Base-by-base conservation (phyloP, 768 basidiomycete species). In the Termitomyces sp. region DNA sequence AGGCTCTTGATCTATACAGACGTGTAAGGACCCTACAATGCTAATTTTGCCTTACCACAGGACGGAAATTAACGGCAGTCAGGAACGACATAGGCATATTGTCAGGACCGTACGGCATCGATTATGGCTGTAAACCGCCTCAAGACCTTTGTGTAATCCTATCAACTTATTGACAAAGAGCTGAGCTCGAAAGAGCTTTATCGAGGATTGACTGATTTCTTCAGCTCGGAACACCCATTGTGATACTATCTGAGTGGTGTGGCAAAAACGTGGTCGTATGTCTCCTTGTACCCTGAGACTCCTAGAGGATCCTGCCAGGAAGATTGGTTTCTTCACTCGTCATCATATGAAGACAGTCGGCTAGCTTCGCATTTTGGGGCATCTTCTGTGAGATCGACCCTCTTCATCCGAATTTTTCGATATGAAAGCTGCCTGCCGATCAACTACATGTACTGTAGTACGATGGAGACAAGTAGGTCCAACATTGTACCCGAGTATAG, bases 41-140 rank as follows among this genome's bases (percentile, higher is more conserved):
- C 53, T 36, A 56, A 51, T 34, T 53, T 55, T 54, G 27, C 55
- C 12, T 45, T 48, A 22, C 37, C 37, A 34, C 9, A 46, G 53
- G 46, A 49, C 57, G 63, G 59, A 64, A 54, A 64, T 64, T 48
- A 61, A 59, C 48, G 39, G 44, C 34, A 44, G 40, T 55, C 9
- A 34, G 33, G 43, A 55, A 44, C 27, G 16, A n/a, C 53, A 43
- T 16, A 54, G 30, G 9, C 22, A 34, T 26, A 49, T 55, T 37
- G 26, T 56, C 18, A 20, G 20, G 48, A 39, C 45, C 18, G 26
- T 62, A 57, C 42, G 58, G 58, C 50, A 55, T 52, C 37, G 16
- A 30, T 18, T 40, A 32, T 39, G 3, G 13, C 34, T 44, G 16
- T 47, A 26, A 42, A 33, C 27, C 20, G 22, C 22, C 2, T n/a